Percentiles rank a stretch among this genome's conserved stretches.
These are phyloP conservation scores for Corylus heterophylla DNA, from an alignment of 306 rosid genomes.

Conservation along the genomic window DNA sequence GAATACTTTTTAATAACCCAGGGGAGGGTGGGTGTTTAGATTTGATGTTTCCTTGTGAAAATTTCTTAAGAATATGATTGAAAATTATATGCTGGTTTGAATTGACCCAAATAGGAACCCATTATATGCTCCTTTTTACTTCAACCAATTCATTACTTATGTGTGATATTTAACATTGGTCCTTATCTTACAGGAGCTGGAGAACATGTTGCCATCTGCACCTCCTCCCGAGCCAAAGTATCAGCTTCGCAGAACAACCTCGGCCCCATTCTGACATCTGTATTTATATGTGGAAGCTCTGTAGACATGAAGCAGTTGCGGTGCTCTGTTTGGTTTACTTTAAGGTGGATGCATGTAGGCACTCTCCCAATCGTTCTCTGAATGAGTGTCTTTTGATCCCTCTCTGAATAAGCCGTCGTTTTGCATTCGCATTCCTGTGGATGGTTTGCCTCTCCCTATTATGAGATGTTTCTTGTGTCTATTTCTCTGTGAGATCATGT, in stretches of 20 bases:
- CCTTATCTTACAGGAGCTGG: conserved; percentile 68
- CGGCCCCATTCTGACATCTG: conserved; percentile 66
- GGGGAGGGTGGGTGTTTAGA: background rate
- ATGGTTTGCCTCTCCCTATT: conserved; percentile 25
- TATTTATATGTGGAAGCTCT: conserved; percentile 36
- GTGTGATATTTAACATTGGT: background rate
- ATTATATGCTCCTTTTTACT: background rate
- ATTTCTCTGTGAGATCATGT: conserved; percentile 17
- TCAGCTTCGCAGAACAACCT: conserved; percentile 87
- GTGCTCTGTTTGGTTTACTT: conserved; percentile 19
- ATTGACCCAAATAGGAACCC: too few species aligned
- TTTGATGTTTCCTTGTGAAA: background rate
- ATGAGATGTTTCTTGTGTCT: conserved; percentile 15
- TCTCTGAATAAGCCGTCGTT: conserved; percentile 25
- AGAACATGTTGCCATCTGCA: conserved; percentile 59
- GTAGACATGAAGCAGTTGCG: conserved; percentile 32
- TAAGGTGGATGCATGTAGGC: conserved; percentile 18
- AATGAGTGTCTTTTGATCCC: background rate
- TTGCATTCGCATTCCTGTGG: conserved; percentile 27
- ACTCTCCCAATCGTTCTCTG: background rate
- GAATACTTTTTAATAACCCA: background rate
- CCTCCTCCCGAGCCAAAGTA: conserved; percentile 85
- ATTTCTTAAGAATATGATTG: background rate
- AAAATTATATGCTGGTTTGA: background rate
- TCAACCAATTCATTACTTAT: background rate